Evolutionary conservation across 768 basidiomycete genomes (phyloP).

Genomic region (Naganishia randhawae): DNA sequence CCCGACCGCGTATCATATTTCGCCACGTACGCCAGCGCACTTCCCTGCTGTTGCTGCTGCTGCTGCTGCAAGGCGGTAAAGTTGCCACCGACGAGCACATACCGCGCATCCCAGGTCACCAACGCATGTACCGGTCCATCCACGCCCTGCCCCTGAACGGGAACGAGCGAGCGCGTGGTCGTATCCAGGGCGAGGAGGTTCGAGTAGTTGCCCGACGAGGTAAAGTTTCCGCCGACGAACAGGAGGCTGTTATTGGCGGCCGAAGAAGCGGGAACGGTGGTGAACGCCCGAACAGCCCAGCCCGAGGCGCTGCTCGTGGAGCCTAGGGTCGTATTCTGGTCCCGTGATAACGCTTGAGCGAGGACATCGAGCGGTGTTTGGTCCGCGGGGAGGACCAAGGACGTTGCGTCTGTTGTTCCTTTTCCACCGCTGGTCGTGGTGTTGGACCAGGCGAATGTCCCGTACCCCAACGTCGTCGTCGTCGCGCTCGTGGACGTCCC

Average conservation of each 20-base stretch:
- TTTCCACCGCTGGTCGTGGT: constrained; percentile 66
- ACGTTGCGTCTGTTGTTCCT: constrained; percentile 54
- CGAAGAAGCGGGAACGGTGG: constrained; percentile 64
- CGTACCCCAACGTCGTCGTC: constrained; percentile 46
- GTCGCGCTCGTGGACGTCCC: not conserved
- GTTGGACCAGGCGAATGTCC: constrained; percentile 84
- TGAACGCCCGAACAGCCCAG: constrained; percentile 46
- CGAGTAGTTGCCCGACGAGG: constrained; percentile 55
- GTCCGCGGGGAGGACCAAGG: constrained; percentile 2
- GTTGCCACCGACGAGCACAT: constrained; percentile 77
- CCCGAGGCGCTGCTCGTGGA: not conserved
- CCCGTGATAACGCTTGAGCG: constrained; percentile 1
- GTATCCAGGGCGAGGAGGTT: constrained; percentile 73
- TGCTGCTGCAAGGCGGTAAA: constrained; percentile 64
- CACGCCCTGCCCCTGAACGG: constrained; percentile 66
- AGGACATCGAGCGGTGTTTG: constrained; percentile 63
- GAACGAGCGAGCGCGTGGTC: constrained; percentile 54
- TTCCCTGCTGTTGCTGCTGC: constrained; percentile 51
- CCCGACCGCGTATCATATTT: constrained; percentile 64
- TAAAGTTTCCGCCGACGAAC: constrained; percentile 75
- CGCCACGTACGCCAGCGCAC: constrained; percentile 16
- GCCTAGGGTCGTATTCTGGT: constrained; percentile 24
- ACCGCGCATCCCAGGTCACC: constrained; percentile 54
- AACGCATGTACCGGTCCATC: constrained; percentile 73
- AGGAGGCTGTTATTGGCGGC: not conserved